Percentiles rank a stretch among this genome's conserved stretches.
These are phyloP conservation scores for Cyberlindnera americana DNA, from an alignment of 805 yeast genomes.

Conservation along the genomic window DNA sequence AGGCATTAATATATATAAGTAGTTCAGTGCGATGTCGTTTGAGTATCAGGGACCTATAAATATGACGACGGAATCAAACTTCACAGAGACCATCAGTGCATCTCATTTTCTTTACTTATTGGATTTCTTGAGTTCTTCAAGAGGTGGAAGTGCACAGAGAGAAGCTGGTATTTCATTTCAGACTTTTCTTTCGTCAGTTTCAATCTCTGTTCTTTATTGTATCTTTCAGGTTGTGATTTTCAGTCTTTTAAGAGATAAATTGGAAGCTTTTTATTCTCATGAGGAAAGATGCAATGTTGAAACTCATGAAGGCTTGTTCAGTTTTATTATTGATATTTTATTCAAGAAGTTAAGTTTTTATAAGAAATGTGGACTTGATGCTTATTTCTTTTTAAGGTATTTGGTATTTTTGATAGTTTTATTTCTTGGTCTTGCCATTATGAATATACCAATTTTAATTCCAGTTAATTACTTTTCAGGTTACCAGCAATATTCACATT, in stretches of 20 bases:
- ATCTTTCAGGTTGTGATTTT: slow-evolving; percentile 46
- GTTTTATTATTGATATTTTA: slow-evolving; percentile 52
- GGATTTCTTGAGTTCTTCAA: slow-evolving; percentile 47
- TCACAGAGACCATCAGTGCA: slow-evolving; percentile 17
- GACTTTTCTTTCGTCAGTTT: slow-evolving; percentile 52
- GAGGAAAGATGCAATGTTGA: too few species aligned
- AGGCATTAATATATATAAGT: too few species aligned
- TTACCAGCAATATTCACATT: slow-evolving; percentile 20
- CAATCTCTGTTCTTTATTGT: slow-evolving; percentile 52
- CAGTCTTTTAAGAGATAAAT: slow-evolving; percentile 33
- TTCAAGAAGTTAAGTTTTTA: slow-evolving; percentile 40
- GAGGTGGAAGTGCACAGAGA: slow-evolving; percentile 55
- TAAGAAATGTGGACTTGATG: slow-evolving; percentile 60
- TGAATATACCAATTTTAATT: slow-evolving; percentile 56
- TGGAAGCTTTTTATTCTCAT: too few species aligned
- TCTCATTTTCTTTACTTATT: slow-evolving; percentile 24
- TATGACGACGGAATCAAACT: too few species aligned
- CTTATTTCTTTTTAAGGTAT: slow-evolving; percentile 68
- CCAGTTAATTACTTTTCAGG: slow-evolving; percentile 53
- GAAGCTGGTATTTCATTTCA: slow-evolving; percentile 56
- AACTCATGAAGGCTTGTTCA: slow-evolving; percentile 44
- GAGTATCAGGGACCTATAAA: too few species aligned
- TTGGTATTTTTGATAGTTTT: slow-evolving; percentile 47
- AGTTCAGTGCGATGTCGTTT: slow-evolving; percentile 9
- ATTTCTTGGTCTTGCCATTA: slow-evolving; percentile 47